phyloP scores from a whole-genome alignment of 116 monocot genomes.

The Posidonia oceanica region DNA sequence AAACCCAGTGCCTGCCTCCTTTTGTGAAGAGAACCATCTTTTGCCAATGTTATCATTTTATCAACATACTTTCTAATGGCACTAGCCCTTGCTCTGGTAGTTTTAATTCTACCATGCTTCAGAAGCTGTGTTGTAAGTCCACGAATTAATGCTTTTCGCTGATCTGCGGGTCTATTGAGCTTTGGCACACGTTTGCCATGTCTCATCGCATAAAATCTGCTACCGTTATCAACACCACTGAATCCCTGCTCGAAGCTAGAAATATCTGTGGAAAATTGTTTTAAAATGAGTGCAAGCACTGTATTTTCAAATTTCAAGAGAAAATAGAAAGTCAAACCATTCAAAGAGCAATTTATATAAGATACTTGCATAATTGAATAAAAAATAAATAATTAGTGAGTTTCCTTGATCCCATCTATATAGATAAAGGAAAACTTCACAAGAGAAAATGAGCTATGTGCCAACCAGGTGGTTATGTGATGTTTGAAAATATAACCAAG shows the following conservation, averaged over 20 bases:
- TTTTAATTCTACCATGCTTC: constrained; percentile 89
- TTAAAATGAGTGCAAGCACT: background rate
- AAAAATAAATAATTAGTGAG: too few relatives aligned
- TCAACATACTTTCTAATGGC: constrained; percentile 91
- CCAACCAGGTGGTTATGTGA: too few relatives aligned
- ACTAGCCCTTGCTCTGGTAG: constrained; percentile 77
- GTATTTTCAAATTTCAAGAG: too few relatives aligned
- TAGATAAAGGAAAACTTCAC: too few relatives aligned
- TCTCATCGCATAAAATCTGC: constrained; percentile 85
- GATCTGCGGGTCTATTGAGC: constrained; percentile 93
- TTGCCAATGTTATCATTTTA: constrained; percentile 94
- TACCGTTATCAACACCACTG: constrained; percentile 32
- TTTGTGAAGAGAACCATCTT: constrained; percentile 97
- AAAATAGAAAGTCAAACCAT: background rate
- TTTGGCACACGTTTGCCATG: constrained; percentile 86
- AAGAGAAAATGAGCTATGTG: too few relatives aligned
- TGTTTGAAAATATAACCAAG: too few relatives aligned
- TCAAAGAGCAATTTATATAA: background rate
- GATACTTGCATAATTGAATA: too few relatives aligned
- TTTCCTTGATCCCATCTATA: too few relatives aligned
- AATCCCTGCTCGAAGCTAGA: constrained; percentile 37
- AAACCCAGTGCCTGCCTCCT: constrained; percentile 96
- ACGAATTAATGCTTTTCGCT: constrained; percentile 74
- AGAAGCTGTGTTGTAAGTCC: constrained; percentile 89
- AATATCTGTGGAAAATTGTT: constrained; percentile 20